Conservation (phyloP, 2,329 filamentous ascomycete species). For the Fusarium beomiforme region DNA sequence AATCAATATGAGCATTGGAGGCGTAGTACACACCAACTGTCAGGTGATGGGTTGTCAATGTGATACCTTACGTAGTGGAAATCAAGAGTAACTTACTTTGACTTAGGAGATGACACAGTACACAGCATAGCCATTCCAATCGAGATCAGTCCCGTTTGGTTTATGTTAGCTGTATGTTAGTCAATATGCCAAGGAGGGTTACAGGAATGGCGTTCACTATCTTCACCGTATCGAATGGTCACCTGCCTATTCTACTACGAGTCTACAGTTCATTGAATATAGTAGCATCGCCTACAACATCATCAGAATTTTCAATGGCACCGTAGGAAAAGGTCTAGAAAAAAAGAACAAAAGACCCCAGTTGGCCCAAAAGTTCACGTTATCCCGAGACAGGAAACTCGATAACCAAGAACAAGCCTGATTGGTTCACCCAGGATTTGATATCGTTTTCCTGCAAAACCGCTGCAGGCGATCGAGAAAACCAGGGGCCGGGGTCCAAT, state of each 20-base stretch:
- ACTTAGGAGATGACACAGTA: conserved; percentile 1
- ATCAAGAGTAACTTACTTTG: conserved; percentile 2
- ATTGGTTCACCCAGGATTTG: conserved; percentile 20
- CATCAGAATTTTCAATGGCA: conserved; percentile 25
- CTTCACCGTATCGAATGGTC: not conserved
- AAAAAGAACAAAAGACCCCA: conserved; percentile 25
- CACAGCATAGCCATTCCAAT: conserved; percentile 7
- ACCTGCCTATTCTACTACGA: conserved; percentile 6
- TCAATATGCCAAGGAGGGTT: not conserved
- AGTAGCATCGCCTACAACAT: not conserved
- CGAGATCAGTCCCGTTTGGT: not conserved
- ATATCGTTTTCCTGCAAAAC: conserved; percentile 27
- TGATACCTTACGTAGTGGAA: conserved; percentile 27
- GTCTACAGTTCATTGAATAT: not conserved
- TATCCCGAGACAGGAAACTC: conserved; percentile 37
- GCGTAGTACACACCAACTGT: conserved; percentile 22
- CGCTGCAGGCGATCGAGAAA: conserved; percentile 34
- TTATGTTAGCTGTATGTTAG: not conserved
- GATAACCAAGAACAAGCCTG: conserved; percentile 14
- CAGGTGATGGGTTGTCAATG: conserved; percentile 34
- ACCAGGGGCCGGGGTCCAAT: conserved; percentile 23
- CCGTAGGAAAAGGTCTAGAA: conserved; percentile 3
- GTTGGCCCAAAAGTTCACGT: conserved; percentile 4
- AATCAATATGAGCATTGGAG: conserved; percentile 1
- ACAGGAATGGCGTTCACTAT: not conserved